Conservation (phyloP, 306 rosid genomes). For the Hippophae tibetana region DNA sequence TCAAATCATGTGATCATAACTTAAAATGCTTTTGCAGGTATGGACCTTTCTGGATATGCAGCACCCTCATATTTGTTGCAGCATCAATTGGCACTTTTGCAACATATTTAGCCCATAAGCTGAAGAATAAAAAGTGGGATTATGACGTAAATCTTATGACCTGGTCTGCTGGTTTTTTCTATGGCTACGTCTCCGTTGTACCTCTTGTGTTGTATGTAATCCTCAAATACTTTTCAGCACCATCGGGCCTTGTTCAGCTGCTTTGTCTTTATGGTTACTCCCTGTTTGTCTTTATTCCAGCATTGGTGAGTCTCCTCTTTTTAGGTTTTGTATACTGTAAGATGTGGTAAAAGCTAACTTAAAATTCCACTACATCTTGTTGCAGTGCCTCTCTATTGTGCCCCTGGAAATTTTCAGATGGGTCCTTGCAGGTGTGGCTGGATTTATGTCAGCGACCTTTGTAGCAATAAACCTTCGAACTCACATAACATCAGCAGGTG, state of each 20-base stretch:
- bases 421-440: conserved; percentile 81
- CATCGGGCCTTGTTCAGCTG: conserved; percentile 80
- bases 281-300: conserved; percentile 81
- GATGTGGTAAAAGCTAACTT: conserved; percentile 6
- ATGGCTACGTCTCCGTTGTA: conserved; percentile 74
- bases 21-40: conserved; percentile 46
- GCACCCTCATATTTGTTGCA: conserved; percentile 87
- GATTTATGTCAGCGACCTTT: conserved; percentile 87
- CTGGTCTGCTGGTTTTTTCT: conserved; percentile 96
- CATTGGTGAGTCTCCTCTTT: conserved; percentile 48
- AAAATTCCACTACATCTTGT: conserved; percentile 5
- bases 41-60: conserved; percentile 98
- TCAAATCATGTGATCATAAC: conserved; percentile 15
- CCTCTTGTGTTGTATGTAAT: conserved; percentile 67
- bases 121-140: conserved; percentile 64
- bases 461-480: conserved; percentile 86
- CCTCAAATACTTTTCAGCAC: conserved; percentile 90
- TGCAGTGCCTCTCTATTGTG: conserved; percentile 84
- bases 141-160: conserved; percentile 89
- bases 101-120: conserved; percentile 80
- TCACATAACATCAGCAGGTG: conserved; percentile 83
- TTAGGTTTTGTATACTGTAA: conserved; percentile 1
- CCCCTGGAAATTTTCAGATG: conserved; percentile 76
- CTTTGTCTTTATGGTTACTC: conserved; percentile 96
- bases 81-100: conserved; percentile 95